phyloP scores from a whole-genome alignment of 768 basidiomycete genomes.

The Megacollybia marginata region DNA sequence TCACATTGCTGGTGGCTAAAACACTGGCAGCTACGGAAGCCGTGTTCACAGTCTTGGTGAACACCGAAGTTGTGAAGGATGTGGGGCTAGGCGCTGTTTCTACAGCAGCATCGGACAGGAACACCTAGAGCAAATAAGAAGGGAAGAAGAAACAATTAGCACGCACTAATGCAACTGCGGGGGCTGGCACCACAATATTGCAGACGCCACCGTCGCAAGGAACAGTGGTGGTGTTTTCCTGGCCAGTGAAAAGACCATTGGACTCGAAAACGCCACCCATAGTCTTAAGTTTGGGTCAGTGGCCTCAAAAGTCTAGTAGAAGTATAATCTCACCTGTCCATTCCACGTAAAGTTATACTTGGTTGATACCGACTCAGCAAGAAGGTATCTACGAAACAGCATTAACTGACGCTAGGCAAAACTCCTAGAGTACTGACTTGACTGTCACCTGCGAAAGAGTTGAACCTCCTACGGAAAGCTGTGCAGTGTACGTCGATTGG shows the following conservation, averaged over 20 bases:
- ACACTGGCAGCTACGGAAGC: constrained; percentile 27
- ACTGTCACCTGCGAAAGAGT: constrained; percentile 41
- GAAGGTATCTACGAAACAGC: background rate
- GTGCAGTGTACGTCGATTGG: constrained; percentile 43
- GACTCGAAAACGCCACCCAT: constrained; percentile 34
- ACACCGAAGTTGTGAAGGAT: constrained; percentile 41
- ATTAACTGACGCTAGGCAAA: background rate
- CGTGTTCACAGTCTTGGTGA: constrained; percentile 19
- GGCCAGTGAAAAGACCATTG: constrained; percentile 56
- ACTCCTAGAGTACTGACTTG: constrained; percentile 26
- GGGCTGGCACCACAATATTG: constrained; percentile 55
- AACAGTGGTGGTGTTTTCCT: constrained; percentile 42
- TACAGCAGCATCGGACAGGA: constrained; percentile 36
- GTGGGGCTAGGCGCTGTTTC: constrained; percentile 24
- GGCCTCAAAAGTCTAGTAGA: background rate
- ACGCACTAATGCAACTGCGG: constrained; percentile 61
- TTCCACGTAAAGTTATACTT: constrained; percentile 45
- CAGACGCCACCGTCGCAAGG: constrained; percentile 50
- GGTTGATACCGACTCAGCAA: constrained; percentile 12
- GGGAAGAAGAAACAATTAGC: too few species aligned
- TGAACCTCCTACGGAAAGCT: constrained; percentile 36
- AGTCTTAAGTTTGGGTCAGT: background rate
- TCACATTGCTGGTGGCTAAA: constrained; percentile 30
- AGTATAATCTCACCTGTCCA: constrained; percentile 17
- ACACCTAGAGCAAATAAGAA: constrained; percentile 13